Conservation (phyloP, 208 protist species). For the Trypanosomatidae sp. region DNA sequence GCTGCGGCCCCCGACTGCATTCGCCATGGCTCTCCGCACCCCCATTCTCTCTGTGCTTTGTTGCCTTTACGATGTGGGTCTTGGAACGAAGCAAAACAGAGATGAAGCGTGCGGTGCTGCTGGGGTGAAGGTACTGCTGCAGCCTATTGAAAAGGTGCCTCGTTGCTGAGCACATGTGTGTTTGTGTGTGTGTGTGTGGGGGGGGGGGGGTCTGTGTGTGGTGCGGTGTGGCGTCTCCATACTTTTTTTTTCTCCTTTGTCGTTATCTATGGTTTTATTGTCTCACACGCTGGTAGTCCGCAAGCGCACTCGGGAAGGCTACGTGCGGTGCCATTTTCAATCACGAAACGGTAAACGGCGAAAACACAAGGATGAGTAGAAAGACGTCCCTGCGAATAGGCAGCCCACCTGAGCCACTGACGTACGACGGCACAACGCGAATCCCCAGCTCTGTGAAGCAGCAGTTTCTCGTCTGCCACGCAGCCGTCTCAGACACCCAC, state of each 20-base stretch:
- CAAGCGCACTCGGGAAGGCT: neutral
- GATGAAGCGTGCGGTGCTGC: neutral
- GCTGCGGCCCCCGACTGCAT: neutral
- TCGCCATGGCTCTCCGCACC: neutral
- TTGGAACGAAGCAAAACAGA: neutral
- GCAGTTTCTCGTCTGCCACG: neutral
- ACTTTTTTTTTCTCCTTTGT: constrained; percentile 6
- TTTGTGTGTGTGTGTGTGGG: neutral
- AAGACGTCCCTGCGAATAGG: neutral
- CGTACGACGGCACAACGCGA: neutral
- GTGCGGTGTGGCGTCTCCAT: neutral
- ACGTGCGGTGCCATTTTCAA: neutral
- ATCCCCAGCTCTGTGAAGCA: neutral
- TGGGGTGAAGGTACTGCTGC: neutral
- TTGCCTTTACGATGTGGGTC: neutral
- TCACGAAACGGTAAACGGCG: too few relatives aligned
- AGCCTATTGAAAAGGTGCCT: neutral
- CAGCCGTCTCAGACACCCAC: neutral
- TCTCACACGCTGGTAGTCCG: neutral
- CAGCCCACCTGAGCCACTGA: neutral
- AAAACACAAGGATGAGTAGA: neutral
- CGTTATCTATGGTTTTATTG: neutral
- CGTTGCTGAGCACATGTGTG: neutral
- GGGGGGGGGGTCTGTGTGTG: neutral
- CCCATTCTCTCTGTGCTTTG: neutral